Evolutionary conservation across 192 early-diverging fungal genomes (phyloP).

Genomic region (Coemansia sp.): DNA sequence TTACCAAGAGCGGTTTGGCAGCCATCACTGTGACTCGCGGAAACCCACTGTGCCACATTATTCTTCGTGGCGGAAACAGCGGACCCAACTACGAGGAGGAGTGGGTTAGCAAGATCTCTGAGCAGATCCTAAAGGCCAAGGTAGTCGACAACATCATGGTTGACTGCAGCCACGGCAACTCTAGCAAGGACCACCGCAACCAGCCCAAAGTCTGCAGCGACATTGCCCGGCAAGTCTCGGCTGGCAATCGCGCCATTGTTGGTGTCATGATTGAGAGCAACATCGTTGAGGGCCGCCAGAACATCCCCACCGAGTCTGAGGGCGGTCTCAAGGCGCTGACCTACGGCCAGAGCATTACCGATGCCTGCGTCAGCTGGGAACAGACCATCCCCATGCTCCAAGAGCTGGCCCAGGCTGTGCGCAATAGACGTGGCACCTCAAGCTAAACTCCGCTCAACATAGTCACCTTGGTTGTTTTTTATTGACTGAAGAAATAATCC

Average conservation of each 20-base stretch:
- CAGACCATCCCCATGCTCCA: constrained; percentile 78
- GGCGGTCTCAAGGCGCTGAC: constrained; percentile 66
- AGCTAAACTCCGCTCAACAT: neutral
- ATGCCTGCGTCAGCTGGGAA: constrained; percentile 90
- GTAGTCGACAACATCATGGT: constrained; percentile 82
- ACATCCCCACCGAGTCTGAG: constrained; percentile 66
- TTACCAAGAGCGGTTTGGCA: constrained; percentile 92
- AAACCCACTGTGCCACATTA: constrained; percentile 85
- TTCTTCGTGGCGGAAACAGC: constrained; percentile 84
- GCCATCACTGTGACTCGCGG: constrained; percentile 88
- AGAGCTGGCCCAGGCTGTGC: constrained; percentile 77
- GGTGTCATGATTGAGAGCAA: constrained; percentile 98
- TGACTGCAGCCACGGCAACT: constrained; percentile 96
- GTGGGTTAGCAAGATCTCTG: constrained; percentile 61
- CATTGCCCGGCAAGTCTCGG: constrained; percentile 74
- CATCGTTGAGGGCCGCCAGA: constrained; percentile 86
- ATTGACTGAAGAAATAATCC: neutral
- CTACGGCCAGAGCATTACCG: constrained; percentile 92
- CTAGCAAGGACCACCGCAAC: constrained; percentile 83
- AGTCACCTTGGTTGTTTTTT: neutral
- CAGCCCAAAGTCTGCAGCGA: constrained; percentile 76
- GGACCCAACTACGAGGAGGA: constrained; percentile 87
- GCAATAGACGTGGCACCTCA: constrained; percentile 56
- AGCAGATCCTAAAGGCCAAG: constrained; percentile 65
- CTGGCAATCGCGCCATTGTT: constrained; percentile 65